Evolutionary conservation across 1,284 basidiomycete species (phyloP).

Genomic region (Cryptococcus neoformans): DNA sequence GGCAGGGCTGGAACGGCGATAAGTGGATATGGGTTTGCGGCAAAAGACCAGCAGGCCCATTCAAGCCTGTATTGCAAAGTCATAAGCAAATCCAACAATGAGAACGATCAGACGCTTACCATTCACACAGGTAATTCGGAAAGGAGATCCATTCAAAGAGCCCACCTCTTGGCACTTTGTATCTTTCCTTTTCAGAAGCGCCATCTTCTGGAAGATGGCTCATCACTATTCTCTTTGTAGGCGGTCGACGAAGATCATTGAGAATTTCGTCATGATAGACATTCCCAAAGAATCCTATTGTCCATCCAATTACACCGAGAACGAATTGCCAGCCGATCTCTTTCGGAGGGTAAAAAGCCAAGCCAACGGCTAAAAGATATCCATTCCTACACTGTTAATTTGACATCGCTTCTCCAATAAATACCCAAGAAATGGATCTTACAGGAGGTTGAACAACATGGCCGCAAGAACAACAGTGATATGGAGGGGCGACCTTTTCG

Average conservation of each 20-base stretch:
- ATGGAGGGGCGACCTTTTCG: conserved; percentile 74
- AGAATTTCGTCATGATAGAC: conserved; percentile 85
- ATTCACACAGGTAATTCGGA: conserved; percentile 91
- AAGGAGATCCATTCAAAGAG: conserved; percentile 79
- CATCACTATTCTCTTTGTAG: conserved; percentile 19
- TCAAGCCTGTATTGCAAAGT: conserved; percentile 57
- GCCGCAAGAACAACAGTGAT: conserved; percentile 61
- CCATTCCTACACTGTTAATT: conserved; percentile 23
- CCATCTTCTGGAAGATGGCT: conserved; percentile 24
- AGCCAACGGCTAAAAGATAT: conserved; percentile 22
- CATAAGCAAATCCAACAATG: not conserved
- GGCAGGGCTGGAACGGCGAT: conserved; percentile 44
- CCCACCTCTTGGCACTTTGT: conserved; percentile 77
- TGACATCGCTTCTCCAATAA: conserved; percentile 5
- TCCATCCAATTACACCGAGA: conserved; percentile 64
- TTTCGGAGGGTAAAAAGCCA: conserved; percentile 31
- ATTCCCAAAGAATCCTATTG: conserved; percentile 69
- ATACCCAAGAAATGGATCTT: conserved; percentile 65
- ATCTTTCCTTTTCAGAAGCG: conserved; percentile 51
- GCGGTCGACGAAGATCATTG: conserved; percentile 61
- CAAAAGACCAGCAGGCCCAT: conserved; percentile 75
- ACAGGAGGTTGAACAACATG: conserved; percentile 66
- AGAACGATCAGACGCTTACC: conserved; percentile 29
- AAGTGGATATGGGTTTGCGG: conserved; percentile 49
- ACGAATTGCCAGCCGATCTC: conserved; percentile 55